Conservation (phyloP, 2,329 filamentous ascomycete genomes). For the Fusarium sambucinum region DNA sequence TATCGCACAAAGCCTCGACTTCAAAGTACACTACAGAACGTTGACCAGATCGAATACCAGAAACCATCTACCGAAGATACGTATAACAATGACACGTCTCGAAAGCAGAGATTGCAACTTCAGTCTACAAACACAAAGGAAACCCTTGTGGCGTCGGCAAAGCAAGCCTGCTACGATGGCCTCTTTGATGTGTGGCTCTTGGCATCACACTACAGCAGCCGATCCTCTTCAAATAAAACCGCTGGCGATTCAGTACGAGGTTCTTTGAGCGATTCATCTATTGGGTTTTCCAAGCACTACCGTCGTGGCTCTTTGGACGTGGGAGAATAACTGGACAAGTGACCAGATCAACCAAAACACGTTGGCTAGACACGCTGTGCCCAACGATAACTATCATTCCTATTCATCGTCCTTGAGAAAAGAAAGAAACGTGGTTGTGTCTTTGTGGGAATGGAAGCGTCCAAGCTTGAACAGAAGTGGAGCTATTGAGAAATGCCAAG, state of each 20-base stretch:
- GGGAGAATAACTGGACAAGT: background rate
- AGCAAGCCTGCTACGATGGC: constrained; percentile 3
- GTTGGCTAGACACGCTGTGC: background rate
- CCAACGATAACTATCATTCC: background rate
- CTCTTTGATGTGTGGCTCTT: constrained; percentile 1
- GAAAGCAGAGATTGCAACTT: background rate
- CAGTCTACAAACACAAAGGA: background rate
- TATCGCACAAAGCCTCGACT: background rate
- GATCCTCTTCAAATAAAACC: background rate
- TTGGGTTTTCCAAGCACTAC: background rate
- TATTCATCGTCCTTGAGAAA: background rate
- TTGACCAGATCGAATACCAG: background rate
- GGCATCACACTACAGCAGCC: background rate
- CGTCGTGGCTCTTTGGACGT: background rate
- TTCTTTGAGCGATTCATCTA: background rate
- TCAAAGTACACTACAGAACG: background rate
- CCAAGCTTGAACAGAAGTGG: constrained; percentile 1
- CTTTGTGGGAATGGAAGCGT: background rate
- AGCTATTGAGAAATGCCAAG: constrained; percentile 11
- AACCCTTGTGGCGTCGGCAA: background rate
- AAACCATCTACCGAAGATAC: background rate
- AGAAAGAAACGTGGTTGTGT: background rate
- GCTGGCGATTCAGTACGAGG: background rate
- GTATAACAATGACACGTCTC: too few relatives aligned
- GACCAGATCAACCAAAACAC: background rate